Percentiles rank a stretch among this genome's conserved stretches.
Conservation (phyloP, 1,284 basidiomycete genomes). For the Lentinula novae-zelandiae region DNA sequence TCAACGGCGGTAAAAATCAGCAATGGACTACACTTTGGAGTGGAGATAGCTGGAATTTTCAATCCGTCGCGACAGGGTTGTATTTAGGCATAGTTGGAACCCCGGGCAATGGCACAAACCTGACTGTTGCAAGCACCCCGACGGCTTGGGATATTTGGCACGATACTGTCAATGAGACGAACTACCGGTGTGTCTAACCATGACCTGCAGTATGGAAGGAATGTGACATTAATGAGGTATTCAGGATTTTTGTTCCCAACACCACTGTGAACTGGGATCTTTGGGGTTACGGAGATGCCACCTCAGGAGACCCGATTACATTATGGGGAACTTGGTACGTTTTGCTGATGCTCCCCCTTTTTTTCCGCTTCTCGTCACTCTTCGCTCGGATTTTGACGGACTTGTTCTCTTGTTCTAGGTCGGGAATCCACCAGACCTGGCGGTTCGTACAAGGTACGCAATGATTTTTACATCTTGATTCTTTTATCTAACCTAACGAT, state of each 20-base stretch:
- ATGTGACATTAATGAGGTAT: neutral
- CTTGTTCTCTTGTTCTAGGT: constrained; percentile 8
- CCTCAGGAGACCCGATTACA: constrained; percentile 15
- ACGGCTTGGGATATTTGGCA: constrained; percentile 18
- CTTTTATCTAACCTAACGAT: neutral
- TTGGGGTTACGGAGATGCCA: constrained; percentile 11
- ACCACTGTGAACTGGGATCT: constrained; percentile 14
- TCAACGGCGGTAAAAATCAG: constrained; percentile 12
- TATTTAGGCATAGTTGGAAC: constrained; percentile 10
- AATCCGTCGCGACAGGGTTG: constrained; percentile 7
- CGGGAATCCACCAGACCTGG: constrained; percentile 17
- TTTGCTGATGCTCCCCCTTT: neutral
- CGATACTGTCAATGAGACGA: constrained; percentile 13
- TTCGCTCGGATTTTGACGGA: neutral
- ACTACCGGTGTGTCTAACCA: constrained; percentile 11
- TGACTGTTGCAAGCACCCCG: constrained; percentile 11
- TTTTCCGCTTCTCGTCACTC: neutral
- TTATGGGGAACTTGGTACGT: constrained; percentile 13
- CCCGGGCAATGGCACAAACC: constrained; percentile 7
- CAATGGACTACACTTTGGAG: constrained; percentile 15
- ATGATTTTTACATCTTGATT: neutral
- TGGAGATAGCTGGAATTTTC: constrained; percentile 13
- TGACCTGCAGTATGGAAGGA: neutral
- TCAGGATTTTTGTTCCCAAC: constrained; percentile 12
- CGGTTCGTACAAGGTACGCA: constrained; percentile 11